Evolutionary conservation across 2,329 filamentous ascomycete species (phyloP).

Genomic region (Diaporthe australafricana): DNA sequence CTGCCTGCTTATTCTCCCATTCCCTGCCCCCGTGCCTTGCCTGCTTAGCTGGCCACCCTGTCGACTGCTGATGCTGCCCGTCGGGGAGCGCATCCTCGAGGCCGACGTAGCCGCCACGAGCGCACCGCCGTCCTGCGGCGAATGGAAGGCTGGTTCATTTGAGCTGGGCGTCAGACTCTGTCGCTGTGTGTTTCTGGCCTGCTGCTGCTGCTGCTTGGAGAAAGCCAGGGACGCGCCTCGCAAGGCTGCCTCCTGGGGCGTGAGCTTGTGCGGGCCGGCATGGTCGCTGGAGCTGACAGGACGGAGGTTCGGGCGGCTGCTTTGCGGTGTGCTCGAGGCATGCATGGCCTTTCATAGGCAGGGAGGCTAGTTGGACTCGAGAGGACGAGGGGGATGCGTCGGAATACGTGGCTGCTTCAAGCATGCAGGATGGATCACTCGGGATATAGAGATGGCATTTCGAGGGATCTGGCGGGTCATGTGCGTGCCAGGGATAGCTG

Average conservation of each 20-base stretch:
- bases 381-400: background rate
- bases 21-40: conserved; percentile 23
- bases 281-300: conserved; percentile 13
- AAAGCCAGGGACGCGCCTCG: conserved; percentile 68
- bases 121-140: conserved; percentile 50
- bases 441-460: conserved; percentile 4
- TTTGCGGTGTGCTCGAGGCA: conserved; percentile 15
- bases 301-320: conserved; percentile 14
- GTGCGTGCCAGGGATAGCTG: background rate
- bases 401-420: conserved; percentile 18
- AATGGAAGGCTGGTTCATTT: conserved; percentile 35
- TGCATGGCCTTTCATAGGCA: conserved; percentile 33
- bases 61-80: conserved; percentile 30
- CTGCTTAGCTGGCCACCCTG: conserved; percentile 5
- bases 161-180: conserved; percentile 32
- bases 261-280: conserved; percentile 21
- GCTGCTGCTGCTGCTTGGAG: conserved; percentile 48
- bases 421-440: conserved; percentile 1
- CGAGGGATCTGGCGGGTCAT: background rate
- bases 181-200: background rate
- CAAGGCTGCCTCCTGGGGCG: conserved; percentile 54
- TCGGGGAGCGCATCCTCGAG: conserved; percentile 45
- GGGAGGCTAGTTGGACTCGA: background rate
- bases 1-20: conserved; percentile 48
- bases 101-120: conserved; percentile 59